Conservation (phyloP, 176 grass and related monocot species). For the Pharus latifolius region DNA sequence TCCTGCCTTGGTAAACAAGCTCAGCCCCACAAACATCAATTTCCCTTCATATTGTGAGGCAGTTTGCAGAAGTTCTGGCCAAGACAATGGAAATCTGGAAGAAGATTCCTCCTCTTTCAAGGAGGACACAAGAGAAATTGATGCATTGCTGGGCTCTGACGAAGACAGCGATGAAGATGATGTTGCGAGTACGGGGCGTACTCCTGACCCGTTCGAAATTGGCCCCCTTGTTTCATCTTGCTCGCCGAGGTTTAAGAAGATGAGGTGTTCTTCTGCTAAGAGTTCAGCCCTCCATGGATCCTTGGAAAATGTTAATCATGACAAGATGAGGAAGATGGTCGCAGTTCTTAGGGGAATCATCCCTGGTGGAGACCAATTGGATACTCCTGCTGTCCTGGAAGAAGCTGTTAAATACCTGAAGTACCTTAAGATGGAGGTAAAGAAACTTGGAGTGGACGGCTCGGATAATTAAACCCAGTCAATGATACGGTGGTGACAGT, state of each 20-base stretch:
- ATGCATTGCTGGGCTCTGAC: conserved; percentile 57
- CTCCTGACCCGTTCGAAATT: conserved; percentile 23
- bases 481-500: background rate
- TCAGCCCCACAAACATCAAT: conserved; percentile 14
- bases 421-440: conserved; percentile 56
- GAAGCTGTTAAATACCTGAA: conserved; percentile 72
- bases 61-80: conserved; percentile 5
- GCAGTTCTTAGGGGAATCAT: conserved; percentile 53
- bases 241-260: background rate
- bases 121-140: conserved; percentile 68
- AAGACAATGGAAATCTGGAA: conserved; percentile 9
- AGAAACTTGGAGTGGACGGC: conserved; percentile 45
- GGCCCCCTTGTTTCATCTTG: conserved; percentile 24
- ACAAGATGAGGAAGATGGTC: conserved; percentile 36
- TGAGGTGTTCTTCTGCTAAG: conserved; percentile 1
- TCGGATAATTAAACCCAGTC: conserved; percentile 13
- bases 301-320: conserved; percentile 21
- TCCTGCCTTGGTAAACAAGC: conserved; percentile 43
- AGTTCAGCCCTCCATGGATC: conserved; percentile 1
- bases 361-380: conserved; percentile 56
- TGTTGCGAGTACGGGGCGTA: conserved; percentile 53
- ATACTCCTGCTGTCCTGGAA: conserved; percentile 49
- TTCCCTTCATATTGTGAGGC: conserved; percentile 11
- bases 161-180: conserved; percentile 59
- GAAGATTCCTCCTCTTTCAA: conserved; percentile 32